A percentile compares a stretch with the other conserved stretches of the same genome.
Conservation (phyloP, 2,329 filamentous ascomycete genomes). For the Cladosporium sp. region DNA sequence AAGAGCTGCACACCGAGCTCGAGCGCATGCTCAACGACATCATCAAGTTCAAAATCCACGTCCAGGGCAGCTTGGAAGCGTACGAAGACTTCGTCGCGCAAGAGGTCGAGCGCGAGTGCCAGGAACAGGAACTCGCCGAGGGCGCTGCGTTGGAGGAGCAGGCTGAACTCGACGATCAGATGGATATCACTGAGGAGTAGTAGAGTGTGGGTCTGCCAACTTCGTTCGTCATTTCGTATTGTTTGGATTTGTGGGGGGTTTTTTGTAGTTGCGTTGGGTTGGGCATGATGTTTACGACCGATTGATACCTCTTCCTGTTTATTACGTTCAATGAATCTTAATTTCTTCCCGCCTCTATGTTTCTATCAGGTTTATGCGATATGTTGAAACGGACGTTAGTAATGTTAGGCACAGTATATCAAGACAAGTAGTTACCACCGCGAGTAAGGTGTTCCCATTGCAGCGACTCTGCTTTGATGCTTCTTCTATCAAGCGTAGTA, state of each 20-base stretch:
- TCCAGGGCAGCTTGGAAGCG: conserved; percentile 87
- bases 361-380: too few species aligned
- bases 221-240: not conserved
- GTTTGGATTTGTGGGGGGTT: not conserved
- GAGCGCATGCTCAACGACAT: conserved; percentile 95
- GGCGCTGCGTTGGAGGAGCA: conserved; percentile 8
- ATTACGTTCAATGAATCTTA: not conserved
- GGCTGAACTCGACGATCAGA: conserved; percentile 3
- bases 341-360: not conserved
- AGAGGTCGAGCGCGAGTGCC: conserved; percentile 68
- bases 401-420: too few species aligned
- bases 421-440: too few species aligned
- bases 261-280: not conserved
- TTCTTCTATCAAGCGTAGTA: too few species aligned
- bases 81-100: conserved; percentile 92
- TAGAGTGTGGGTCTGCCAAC: not conserved
- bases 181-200: conserved; percentile 14
- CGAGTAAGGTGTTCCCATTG: too few species aligned
- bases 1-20: conserved; percentile 95
- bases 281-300: conserved; percentile 8
- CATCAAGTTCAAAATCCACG: conserved; percentile 96
- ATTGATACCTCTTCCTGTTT: conserved; percentile 9
- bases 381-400: too few species aligned
- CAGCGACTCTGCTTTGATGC: too few species aligned
- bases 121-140: conserved; percentile 40